These are phyloP conservation scores for Fraxinus dipetala DNA, from an alignment of 305 asterid species.

Conservation along the genomic window DNA sequence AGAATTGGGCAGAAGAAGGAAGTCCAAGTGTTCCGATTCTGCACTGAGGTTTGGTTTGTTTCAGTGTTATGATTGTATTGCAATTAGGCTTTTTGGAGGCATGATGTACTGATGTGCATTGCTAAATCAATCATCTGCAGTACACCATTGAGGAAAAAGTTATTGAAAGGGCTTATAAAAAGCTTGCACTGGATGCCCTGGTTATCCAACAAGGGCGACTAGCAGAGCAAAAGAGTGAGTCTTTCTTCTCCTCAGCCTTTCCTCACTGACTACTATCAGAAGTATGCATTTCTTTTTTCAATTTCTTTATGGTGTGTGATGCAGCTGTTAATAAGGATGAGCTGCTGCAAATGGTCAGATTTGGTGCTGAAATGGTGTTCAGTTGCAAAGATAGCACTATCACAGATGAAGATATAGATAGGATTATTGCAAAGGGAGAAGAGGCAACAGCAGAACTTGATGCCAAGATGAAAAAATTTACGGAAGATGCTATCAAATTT, in stretches of 20 bases:
- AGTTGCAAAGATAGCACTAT: conserved; percentile 98
- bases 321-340: conserved; percentile 98
- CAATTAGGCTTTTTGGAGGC: conserved; percentile 1
- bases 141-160: conserved; percentile 97
- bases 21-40: conserved; percentile 98
- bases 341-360: conserved; percentile 95
- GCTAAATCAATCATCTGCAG: conserved; percentile 39
- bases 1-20: conserved; percentile 99
- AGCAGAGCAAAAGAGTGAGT: conserved; percentile 89
- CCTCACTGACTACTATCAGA: not conserved
- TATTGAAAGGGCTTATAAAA: conserved; percentile 98
- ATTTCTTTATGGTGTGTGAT: conserved; percentile 22
- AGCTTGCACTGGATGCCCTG: conserved; percentile 99
- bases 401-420: conserved; percentile 97
- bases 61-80: conserved; percentile 5
- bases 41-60: conserved; percentile 79
- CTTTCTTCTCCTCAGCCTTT: conserved; percentile 11
- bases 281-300: not conserved
- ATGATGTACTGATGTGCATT: conserved; percentile 18
- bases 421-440: conserved; percentile 98
- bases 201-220: conserved; percentile 98
- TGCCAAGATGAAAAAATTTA: conserved; percentile 97
- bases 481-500: conserved; percentile 97
- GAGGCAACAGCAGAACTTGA: conserved; percentile 98
- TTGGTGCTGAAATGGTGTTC: conserved; percentile 99